phyloP scores from a whole-genome alignment of 768 basidiomycete species.

The Leccinellum luteum region DNA sequence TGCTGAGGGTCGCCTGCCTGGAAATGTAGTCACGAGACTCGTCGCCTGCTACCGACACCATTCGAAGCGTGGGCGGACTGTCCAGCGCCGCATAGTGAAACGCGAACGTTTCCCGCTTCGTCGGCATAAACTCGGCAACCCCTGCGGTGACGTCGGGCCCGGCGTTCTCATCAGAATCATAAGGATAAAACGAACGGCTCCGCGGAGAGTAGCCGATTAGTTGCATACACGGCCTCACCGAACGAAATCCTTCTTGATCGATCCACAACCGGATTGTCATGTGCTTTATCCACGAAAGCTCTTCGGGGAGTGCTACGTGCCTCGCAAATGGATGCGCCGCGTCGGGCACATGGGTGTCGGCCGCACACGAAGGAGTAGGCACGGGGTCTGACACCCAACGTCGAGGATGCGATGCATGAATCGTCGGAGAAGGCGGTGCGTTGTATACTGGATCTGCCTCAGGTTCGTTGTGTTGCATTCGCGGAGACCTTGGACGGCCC shows the following conservation, averaged over 20 bases:
- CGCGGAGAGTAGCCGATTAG: conserved; percentile 50
- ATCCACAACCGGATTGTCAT: conserved; percentile 62
- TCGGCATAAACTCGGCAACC: conserved; percentile 65
- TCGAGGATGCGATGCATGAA: conserved; percentile 1
- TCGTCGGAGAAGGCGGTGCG: conserved; percentile 3
- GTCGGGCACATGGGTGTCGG: conserved; percentile 3
- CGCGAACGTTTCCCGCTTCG: conserved; percentile 51
- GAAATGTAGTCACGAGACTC: conserved; percentile 74
- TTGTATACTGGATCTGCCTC: conserved; percentile 9
- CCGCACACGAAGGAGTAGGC: conserved; percentile 3
- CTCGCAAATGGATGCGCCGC: conserved; percentile 10
- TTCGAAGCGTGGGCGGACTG: conserved; percentile 63
- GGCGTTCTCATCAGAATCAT: conserved; percentile 22
- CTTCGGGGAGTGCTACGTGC: conserved; percentile 31
- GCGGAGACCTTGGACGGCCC: conserved; percentile 26
- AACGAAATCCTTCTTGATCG: conserved; percentile 83
- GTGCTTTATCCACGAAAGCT: conserved; percentile 53
- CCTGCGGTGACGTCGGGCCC: conserved; percentile 39
- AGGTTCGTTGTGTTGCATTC: conserved; percentile 14
- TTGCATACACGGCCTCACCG: conserved; percentile 55
- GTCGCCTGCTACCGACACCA: conserved; percentile 64
- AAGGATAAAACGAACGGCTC: conserved; percentile 28
- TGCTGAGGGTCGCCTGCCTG: conserved; percentile 65
- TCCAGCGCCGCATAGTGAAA: conserved; percentile 76
- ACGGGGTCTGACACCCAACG: conserved; percentile 15